Conservation (phyloP, 257 asterid genomes). For the Solanum pinnatisectum region DNA sequence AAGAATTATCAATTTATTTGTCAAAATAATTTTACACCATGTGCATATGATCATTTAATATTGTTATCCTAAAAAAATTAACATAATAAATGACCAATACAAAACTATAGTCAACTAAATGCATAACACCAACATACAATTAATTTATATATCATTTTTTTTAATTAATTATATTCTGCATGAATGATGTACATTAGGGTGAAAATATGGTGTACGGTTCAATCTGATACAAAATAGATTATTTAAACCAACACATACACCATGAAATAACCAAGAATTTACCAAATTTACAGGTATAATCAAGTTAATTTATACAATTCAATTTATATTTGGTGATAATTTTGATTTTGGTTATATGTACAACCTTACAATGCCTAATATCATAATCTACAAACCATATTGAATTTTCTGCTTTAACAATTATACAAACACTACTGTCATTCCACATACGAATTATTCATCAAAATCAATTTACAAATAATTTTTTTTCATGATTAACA, state of each 20-base stretch:
- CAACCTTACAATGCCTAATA: background rate
- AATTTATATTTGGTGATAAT: background rate
- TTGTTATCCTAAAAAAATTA: no score
- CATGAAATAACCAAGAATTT: background rate
- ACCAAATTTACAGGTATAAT: background rate
- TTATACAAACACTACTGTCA: no score
- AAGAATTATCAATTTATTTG: no score
- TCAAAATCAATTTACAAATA: no score
- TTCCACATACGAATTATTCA: no score
- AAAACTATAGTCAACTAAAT: background rate
- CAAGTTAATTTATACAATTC: background rate
- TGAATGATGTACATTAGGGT: background rate
- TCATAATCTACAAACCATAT: no score
- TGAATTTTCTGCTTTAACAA: background rate
- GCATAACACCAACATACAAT: background rate
- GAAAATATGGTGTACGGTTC: background rate
- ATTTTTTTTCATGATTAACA: no score
- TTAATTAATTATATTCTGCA: no score
- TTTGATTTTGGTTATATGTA: background rate
- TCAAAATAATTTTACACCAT: no score
- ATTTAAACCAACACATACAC: background rate
- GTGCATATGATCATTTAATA: no score
- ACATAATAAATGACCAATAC: no score
- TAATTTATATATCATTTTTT: background rate
- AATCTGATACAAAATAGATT: background rate